Conservation (phyloP, 345 rosid species). For the Limnanthes douglasii region DNA sequence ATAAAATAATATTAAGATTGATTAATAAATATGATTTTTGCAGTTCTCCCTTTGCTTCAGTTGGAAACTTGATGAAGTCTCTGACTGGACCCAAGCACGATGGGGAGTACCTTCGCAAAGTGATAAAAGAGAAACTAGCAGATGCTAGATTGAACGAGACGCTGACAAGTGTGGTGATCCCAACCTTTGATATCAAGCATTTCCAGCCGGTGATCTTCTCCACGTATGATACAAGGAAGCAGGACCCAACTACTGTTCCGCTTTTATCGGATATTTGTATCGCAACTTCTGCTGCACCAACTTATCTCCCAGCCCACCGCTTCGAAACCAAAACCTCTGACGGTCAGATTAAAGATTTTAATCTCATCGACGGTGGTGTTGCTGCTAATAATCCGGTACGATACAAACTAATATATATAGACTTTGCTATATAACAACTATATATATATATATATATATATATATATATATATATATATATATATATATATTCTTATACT, state of each 20-base stretch:
- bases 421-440: not conserved
- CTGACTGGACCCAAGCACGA: conserved; percentile 48
- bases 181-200: conserved; percentile 52
- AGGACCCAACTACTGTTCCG: conserved; percentile 32
- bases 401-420: not conserved
- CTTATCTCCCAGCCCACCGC: conserved; percentile 37
- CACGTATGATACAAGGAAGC: conserved; percentile 18
- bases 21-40: not conserved
- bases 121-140: conserved; percentile 31
- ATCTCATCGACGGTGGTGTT: conserved; percentile 69
- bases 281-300: conserved; percentile 60
- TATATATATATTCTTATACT: not conserved
- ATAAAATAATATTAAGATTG: not conserved
- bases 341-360: conserved; percentile 24
- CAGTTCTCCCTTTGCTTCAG: conserved; percentile 23
- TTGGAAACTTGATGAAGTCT: conserved; percentile 20
- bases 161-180: conserved; percentile 56
- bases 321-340: conserved; percentile 19
- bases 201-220: conserved; percentile 63
- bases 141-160: conserved; percentile 31
- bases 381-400: conserved; percentile 68
- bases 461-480: no score
- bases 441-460: not conserved
- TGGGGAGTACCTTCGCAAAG: conserved; percentile 30
- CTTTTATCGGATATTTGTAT: conserved; percentile 40